Evolutionary conservation across 2,329 filamentous ascomycete species (phyloP).

Genomic region (Knoxdaviesia proteae): DNA sequence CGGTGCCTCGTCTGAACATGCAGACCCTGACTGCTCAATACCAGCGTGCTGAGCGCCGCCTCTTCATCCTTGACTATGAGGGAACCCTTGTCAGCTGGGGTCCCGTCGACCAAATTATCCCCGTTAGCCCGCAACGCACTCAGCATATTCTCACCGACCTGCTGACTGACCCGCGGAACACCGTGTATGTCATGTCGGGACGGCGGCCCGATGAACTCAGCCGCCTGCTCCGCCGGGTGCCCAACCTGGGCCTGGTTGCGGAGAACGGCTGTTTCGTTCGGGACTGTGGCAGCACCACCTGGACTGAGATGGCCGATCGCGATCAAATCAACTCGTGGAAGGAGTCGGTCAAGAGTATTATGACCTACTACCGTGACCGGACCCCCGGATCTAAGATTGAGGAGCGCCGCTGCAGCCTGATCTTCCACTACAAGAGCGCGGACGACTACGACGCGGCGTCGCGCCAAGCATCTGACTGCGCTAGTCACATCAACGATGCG

Average conservation of each 20-base stretch:
- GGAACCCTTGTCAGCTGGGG: constrained; percentile 80
- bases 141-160: constrained; percentile 68
- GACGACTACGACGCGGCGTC: constrained; percentile 32
- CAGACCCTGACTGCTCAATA: constrained; percentile 45
- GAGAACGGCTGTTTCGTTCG: constrained; percentile 89
- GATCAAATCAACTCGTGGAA: constrained; percentile 61
- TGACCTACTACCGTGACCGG: constrained; percentile 77
- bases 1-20: constrained; percentile 66
- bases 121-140: constrained; percentile 66
- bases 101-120: constrained; percentile 62
- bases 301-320: constrained; percentile 60
- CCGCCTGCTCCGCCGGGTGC: constrained; percentile 63
- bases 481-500: constrained; percentile 86
- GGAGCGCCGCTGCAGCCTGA: constrained; percentile 74
- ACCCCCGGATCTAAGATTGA: constrained; percentile 77
- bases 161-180: constrained; percentile 58
- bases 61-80: constrained; percentile 88
- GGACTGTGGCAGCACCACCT: constrained; percentile 43
- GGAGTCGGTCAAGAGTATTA: constrained; percentile 57
- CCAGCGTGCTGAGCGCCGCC: constrained; percentile 38
- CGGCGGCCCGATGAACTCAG: constrained; percentile 76
- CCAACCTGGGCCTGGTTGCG: constrained; percentile 71
- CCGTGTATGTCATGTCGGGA: constrained; percentile 85
- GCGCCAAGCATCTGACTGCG: constrained; percentile 72
- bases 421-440: constrained; percentile 8